Evolutionary conservation across 768 basidiomycete species (phyloP).

Genomic region (Rhizopogon vinicolor): DNA sequence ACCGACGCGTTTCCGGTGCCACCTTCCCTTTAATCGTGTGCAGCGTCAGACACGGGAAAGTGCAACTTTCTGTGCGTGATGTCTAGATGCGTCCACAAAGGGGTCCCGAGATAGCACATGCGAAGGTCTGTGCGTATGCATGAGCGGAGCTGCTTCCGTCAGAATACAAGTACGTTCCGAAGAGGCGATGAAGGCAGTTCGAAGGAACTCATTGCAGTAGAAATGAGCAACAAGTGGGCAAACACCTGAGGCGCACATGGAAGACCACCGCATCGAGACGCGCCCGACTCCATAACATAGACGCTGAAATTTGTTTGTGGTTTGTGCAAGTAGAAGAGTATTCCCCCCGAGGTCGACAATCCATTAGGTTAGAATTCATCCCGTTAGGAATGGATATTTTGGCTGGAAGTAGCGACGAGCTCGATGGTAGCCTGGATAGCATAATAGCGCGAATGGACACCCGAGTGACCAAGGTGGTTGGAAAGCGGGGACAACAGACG

Average conservation of each 20-base stretch:
- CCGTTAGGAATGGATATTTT: conserved; percentile 45
- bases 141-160: conserved; percentile 10
- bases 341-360: conserved; percentile 29
- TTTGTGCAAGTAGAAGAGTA: conserved; percentile 19
- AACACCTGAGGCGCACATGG: conserved; percentile 9
- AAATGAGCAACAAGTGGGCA: conserved; percentile 18
- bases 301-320: conserved; percentile 14
- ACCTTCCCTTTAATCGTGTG: conserved; percentile 35
- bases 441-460: conserved; percentile 30
- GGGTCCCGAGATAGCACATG: conserved; percentile 53
- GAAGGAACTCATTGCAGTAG: conserved; percentile 37
- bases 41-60: conserved; percentile 20
- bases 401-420: conserved; percentile 36
- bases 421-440: conserved; percentile 24
- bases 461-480: conserved; percentile 43
- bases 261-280: conserved; percentile 4
- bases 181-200: conserved; percentile 38
- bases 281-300: conserved; percentile 14
- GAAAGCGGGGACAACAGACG: conserved; percentile 10
- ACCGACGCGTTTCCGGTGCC: conserved; percentile 45
- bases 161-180: conserved; percentile 43
- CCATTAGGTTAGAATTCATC: conserved; percentile 64
- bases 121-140: conserved; percentile 40
- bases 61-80: conserved; percentile 21
- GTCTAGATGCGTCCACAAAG: conserved; percentile 18